phyloP scores from a whole-genome alignment of 306 rosid genomes.

The Cajanus cajan region DNA sequence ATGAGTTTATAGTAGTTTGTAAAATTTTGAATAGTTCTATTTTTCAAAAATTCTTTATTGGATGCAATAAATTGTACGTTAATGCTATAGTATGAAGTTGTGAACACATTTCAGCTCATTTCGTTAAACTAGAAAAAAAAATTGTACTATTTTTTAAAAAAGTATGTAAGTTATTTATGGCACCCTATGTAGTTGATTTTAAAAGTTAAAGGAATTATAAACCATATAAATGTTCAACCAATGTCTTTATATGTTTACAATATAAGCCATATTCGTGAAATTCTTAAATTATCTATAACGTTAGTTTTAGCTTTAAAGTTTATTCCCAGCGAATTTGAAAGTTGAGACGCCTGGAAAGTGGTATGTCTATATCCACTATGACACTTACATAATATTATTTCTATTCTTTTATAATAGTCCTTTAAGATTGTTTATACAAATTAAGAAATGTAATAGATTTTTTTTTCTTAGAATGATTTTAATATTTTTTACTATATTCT shows the following conservation, averaged over 20 bases:
- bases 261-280: neutral
- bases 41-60: slow-evolving; percentile 21
- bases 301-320: slow-evolving; percentile 57
- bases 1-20: no score
- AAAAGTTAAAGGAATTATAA: no score
- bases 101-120: neutral
- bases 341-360: slow-evolving; percentile 90
- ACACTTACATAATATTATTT: no score
- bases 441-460: no score
- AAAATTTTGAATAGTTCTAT: slow-evolving; percentile 21
- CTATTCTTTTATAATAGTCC: no score
- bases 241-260: neutral
- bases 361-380: slow-evolving; percentile 79
- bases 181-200: no score
- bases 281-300: neutral
- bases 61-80: neutral
- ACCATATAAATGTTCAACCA: neutral
- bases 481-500: no score
- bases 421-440: no score
- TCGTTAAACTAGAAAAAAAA: no score
- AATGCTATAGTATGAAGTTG: neutral
- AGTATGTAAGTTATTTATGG: no score
- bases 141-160: no score
- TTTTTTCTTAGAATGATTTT: no score
- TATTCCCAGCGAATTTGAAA: slow-evolving; percentile 70